A percentile compares a stretch with the other conserved stretches of the same genome.
phyloP scores from a whole-genome alignment of 768 basidiomycete genomes.

The Amanita molliuscula region DNA sequence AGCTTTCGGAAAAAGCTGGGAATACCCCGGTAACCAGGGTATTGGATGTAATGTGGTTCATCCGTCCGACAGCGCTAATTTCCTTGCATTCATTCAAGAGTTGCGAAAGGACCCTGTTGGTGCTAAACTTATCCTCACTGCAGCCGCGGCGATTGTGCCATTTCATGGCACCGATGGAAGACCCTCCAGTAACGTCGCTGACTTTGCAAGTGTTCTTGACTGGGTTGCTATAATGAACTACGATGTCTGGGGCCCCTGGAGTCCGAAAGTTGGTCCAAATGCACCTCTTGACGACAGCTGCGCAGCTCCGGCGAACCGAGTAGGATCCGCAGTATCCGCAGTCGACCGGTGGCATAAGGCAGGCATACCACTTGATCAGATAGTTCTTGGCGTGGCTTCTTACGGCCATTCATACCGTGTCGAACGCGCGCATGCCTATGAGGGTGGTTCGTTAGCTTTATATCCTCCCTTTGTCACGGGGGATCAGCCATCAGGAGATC shows the following conservation, averaged over 20 bases:
- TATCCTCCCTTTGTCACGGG: constrained; percentile 46
- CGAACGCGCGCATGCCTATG: constrained; percentile 30
- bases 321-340: constrained; percentile 69
- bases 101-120: constrained; percentile 50
- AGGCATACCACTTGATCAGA: constrained; percentile 55
- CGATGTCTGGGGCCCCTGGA: constrained; percentile 59
- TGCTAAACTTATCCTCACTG: constrained; percentile 47
- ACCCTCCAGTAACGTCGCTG: constrained; percentile 55
- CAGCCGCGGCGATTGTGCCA: constrained; percentile 29
- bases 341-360: constrained; percentile 65
- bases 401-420: constrained; percentile 79
- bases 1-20: constrained; percentile 49
- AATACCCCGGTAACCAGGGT: constrained; percentile 68
- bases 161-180: constrained; percentile 36
- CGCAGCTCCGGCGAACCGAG: constrained; percentile 42
- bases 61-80: constrained; percentile 59
- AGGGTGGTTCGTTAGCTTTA: constrained; percentile 25
- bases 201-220: constrained; percentile 60
- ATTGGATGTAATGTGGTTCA: constrained; percentile 61
- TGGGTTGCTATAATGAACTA: constrained; percentile 57
- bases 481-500: constrained; percentile 45
- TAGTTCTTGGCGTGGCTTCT: constrained; percentile 77
- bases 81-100: constrained; percentile 67
- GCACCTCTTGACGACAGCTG: constrained; percentile 80
- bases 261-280: constrained; percentile 67